These are phyloP conservation scores for Copromyces sp. DNA, from an alignment of 495 filamentous ascomycete genomes.

Conservation along the genomic window DNA sequence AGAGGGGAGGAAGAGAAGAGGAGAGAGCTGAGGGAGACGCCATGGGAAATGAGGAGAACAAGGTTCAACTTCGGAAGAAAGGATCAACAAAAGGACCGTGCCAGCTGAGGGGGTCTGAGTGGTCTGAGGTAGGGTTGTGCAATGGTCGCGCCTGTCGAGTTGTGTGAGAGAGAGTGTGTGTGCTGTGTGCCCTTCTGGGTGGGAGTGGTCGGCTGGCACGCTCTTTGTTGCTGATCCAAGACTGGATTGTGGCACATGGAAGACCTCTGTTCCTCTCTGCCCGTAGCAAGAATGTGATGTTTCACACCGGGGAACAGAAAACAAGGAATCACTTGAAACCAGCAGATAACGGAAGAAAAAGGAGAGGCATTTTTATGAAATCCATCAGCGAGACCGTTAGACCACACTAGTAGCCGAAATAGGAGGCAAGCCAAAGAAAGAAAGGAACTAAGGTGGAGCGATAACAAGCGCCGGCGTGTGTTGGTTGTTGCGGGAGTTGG, in stretches of 20 bases:
- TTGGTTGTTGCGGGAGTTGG: neutral
- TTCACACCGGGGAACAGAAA: neutral
- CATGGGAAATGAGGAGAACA: neutral
- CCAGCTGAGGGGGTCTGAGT: neutral
- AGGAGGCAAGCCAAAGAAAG: neutral
- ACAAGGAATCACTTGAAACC: neutral
- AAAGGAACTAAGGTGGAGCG: neutral
- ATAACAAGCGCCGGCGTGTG: neutral
- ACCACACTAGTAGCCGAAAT: neutral
- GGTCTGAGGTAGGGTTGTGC: neutral
- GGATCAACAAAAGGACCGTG: neutral
- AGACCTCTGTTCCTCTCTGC: neutral
- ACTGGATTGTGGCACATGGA: neutral
- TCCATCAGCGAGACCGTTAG: neutral
- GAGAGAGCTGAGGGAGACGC: slow-evolving; percentile 1
- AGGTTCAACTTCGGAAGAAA: neutral
- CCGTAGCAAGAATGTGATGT: neutral
- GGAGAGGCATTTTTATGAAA: neutral
- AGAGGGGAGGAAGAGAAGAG: slow-evolving; percentile 5
- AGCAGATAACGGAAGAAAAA: neutral
- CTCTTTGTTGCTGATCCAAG: neutral
- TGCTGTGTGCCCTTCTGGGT: neutral
- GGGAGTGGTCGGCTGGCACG: neutral
- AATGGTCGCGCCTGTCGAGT: neutral
- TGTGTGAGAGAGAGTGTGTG: neutral